Evolutionary conservation across 2,329 filamentous ascomycete genomes (phyloP).

Genomic region (Fusarium phyllophilum): DNA sequence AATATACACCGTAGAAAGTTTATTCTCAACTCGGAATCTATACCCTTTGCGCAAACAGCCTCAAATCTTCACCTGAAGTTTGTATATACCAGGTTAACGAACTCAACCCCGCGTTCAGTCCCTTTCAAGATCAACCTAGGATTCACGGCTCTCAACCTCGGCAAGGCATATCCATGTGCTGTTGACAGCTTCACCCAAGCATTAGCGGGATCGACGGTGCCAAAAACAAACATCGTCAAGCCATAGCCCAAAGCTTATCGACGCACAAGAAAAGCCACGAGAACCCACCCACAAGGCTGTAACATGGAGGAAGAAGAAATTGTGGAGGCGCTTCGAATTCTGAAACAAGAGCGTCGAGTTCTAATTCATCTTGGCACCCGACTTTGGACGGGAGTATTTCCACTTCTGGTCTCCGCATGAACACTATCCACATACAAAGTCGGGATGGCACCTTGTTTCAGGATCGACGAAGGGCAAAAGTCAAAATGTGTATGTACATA

Average conservation of each 20-base stretch:
- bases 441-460: constrained; percentile 28
- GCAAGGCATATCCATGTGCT: not conserved
- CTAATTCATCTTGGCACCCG: constrained; percentile 11
- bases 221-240: not conserved
- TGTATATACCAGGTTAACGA: not conserved
- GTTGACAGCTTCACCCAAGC: not conserved
- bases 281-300: constrained; percentile 33
- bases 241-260: constrained; percentile 9
- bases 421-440: constrained; percentile 18
- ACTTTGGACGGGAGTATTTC: constrained; percentile 22
- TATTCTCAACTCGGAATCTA: not conserved
- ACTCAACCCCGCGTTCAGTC: not conserved
- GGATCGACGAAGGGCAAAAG: constrained; percentile 2
- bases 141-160: not conserved
- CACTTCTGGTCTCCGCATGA: constrained; percentile 18
- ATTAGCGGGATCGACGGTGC: constrained; percentile 1
- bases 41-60: not conserved
- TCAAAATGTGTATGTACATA: not conserved
- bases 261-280: not conserved
- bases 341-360: constrained; percentile 13
- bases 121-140: not conserved
- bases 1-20: constrained; percentile 2
- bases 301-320: not conserved
- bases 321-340: constrained; percentile 23
- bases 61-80: not conserved